phyloP scores from a whole-genome alignment of 306 rosid species.

The Prunus mongolica region DNA sequence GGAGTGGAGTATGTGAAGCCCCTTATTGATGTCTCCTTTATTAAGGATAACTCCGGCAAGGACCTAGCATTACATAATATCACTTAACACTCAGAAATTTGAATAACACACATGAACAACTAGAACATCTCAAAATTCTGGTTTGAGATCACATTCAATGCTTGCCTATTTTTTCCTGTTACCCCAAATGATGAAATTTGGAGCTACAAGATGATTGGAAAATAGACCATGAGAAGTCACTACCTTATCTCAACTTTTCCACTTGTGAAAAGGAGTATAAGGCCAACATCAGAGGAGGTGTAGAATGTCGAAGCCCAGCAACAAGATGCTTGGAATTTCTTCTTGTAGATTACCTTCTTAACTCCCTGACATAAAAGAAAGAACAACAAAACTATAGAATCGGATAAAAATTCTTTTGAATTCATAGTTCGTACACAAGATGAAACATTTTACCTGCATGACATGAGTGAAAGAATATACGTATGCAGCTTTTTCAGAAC shows the following conservation, averaged over 20 bases:
- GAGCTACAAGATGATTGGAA: neutral
- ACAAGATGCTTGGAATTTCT: constrained; percentile 72
- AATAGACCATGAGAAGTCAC: neutral
- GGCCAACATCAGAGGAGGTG: constrained; percentile 42
- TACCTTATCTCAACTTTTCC: constrained; percentile 87
- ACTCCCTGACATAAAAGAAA: constrained; percentile 54
- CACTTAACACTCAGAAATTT: too few species aligned
- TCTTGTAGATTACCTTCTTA: constrained; percentile 81
- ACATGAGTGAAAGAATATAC: constrained; percentile 70
- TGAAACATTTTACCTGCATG: constrained; percentile 53
- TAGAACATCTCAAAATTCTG: too few species aligned
- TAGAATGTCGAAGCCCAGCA: constrained; percentile 84
- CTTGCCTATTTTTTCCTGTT: too few species aligned
- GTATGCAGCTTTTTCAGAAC: constrained; percentile 86
- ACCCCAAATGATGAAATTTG: too few species aligned
- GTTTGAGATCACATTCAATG: too few species aligned
- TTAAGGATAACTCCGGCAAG: constrained; percentile 63
- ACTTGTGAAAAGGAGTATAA: constrained; percentile 49
- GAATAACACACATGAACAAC: too few species aligned
- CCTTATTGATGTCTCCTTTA: constrained; percentile 60
- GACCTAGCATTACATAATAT: constrained; percentile 45
- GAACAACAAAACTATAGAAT: constrained; percentile 11
- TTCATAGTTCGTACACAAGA: neutral
- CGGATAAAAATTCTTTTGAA: neutral
- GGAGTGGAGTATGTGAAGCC: constrained; percentile 63